Conservation (phyloP, 2,329 filamentous ascomycete genomes). For the Xylaria sp. region DNA sequence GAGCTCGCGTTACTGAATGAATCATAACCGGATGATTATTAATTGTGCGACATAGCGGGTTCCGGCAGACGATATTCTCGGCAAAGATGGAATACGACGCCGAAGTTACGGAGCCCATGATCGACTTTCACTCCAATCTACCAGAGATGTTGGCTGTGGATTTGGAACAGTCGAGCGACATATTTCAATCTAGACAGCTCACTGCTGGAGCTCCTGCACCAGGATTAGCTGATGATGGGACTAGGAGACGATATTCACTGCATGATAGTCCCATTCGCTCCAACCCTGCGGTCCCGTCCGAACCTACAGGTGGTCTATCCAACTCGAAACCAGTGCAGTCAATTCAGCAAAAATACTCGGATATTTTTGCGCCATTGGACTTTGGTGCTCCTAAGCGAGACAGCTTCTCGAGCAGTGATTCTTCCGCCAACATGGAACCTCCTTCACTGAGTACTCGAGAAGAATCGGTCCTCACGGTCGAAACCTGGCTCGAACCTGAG, state of each 20-base stretch:
- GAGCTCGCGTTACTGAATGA: not conserved
- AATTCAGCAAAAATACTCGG: slow-evolving; percentile 44
- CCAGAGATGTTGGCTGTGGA: slow-evolving; percentile 67
- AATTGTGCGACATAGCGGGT: slow-evolving; percentile 19
- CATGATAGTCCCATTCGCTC: slow-evolving; percentile 39
- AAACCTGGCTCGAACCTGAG: slow-evolving; percentile 55
- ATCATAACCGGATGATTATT: slow-evolving; percentile 13
- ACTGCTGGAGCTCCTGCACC: slow-evolving; percentile 61
- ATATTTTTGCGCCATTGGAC: slow-evolving; percentile 41
- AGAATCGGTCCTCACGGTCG: slow-evolving; percentile 55
- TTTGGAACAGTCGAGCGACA: slow-evolving; percentile 59
- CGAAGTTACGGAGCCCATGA: slow-evolving; percentile 41
- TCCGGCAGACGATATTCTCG: slow-evolving; percentile 1
- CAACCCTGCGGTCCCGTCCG: slow-evolving; percentile 33
- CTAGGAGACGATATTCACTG: slow-evolving; percentile 44
- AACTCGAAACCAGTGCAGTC: slow-evolving; percentile 44
- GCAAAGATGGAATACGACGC: slow-evolving; percentile 34
- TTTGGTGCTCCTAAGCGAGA: slow-evolving; percentile 40
- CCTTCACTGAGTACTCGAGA: slow-evolving; percentile 50
- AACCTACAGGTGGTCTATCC: slow-evolving; percentile 32
- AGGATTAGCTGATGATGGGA: slow-evolving; percentile 49
- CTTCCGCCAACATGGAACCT: slow-evolving; percentile 52
- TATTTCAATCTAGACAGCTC: slow-evolving; percentile 64
- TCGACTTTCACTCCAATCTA: slow-evolving; percentile 58
- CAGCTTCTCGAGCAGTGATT: slow-evolving; percentile 50